Conservation (phyloP, 495 filamentous ascomycete genomes). For the Chaetomium fimeti region DNA sequence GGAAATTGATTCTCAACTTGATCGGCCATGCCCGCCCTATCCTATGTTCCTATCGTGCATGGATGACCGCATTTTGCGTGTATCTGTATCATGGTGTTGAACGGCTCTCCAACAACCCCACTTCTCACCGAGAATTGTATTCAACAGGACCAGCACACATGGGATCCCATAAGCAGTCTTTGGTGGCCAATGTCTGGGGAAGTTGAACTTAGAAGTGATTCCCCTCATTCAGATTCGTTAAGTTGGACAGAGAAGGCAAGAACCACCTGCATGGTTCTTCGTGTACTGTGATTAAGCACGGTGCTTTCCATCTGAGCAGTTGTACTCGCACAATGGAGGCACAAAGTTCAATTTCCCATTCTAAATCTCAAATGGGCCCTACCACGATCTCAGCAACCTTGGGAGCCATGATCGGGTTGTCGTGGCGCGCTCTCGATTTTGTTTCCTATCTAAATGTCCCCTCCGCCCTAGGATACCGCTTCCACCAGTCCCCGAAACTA, state of each 20-base stretch:
- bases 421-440: not conserved
- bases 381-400: too few species aligned
- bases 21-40: not conserved
- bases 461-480: not conserved
- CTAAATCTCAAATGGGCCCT: not conserved
- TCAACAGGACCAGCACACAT: not conserved
- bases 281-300: not conserved
- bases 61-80: too few species aligned
- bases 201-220: too few species aligned
- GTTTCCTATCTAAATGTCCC: not conserved
- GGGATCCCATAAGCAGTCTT: not conserved
- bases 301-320: not conserved
- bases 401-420: not conserved
- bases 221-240: not conserved
- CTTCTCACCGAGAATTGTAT: not conserved
- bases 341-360: not conserved
- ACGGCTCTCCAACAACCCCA: not conserved
- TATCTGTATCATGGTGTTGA: not conserved
- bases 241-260: slow-evolving; percentile 1
- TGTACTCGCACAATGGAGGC: not conserved
- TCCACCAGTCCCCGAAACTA: slow-evolving; percentile 10
- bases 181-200: not conserved
- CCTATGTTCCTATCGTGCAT: not conserved
- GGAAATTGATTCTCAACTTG: not conserved
- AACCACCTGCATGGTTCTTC: not conserved